Evolutionary conservation across 106 monocot species (phyloP).

Genomic region (Apostasia shenzhenica): DNA sequence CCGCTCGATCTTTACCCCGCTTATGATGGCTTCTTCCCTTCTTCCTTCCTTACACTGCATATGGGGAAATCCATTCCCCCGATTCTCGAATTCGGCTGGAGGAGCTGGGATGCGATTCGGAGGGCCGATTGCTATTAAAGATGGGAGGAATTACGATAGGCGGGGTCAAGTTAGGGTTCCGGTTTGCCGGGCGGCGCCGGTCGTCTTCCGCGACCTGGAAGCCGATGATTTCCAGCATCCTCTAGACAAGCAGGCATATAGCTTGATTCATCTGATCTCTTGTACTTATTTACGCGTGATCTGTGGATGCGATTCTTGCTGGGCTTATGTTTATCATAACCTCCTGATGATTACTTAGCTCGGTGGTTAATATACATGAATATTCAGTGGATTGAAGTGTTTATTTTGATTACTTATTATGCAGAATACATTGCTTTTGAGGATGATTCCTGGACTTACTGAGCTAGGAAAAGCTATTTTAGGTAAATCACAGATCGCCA

Average conservation of each 20-base stretch:
- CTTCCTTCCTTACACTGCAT: background rate
- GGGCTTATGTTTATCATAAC: no score
- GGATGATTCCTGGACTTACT: conserved; percentile 73
- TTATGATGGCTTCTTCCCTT: conserved; percentile 13
- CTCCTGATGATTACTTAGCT: no score
- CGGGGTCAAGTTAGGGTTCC: background rate
- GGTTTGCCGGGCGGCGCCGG: conserved; percentile 21
- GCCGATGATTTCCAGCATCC: conserved; percentile 97
- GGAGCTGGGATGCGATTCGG: background rate
- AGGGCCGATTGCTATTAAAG: conserved; percentile 6
- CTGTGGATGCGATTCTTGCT: no score
- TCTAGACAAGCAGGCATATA: conserved; percentile 76
- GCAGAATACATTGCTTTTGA: conserved; percentile 85
- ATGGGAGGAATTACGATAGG: background rate
- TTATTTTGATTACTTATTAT: background rate
- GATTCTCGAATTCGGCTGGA: background rate
- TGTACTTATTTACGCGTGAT: background rate
- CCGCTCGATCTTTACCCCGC: background rate
- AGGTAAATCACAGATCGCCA: conserved; percentile 25
- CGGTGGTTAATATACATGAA: no score
- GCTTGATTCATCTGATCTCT: background rate
- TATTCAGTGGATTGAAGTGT: no score
- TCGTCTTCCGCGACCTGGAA: conserved; percentile 60
- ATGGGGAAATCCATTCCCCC: conserved; percentile 6
- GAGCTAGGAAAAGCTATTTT: conserved; percentile 82